Percentiles rank a stretch among this genome's conserved stretches.
Evolutionary conservation across 2,329 filamentous ascomycete species (phyloP).

Genomic region (Colletotrichum orchidophilum): DNA sequence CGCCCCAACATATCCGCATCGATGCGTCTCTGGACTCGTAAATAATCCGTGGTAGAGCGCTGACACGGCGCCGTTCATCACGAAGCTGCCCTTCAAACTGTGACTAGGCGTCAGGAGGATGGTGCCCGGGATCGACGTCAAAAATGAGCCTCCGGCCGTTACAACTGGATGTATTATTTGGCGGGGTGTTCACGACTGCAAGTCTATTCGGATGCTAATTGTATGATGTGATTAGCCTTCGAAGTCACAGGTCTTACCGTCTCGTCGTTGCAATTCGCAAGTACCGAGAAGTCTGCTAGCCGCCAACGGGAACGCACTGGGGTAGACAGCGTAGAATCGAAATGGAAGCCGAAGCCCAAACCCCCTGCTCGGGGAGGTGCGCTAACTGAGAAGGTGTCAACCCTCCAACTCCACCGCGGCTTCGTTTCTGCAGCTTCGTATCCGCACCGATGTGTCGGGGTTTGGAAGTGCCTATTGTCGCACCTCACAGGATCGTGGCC

Average conservation of each 20-base stretch:
- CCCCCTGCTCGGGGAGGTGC: conserved; percentile 10
- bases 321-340: conserved; percentile 13
- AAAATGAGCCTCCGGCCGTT: background rate
- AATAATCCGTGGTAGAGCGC: background rate
- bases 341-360: conserved; percentile 3
- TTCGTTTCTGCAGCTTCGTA: conserved; percentile 28
- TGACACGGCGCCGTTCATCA: background rate
- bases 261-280: background rate
- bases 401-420: conserved; percentile 12
- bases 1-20: conserved; percentile 1
- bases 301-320: conserved; percentile 1
- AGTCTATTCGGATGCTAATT: background rate
- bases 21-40: background rate
- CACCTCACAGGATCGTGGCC: background rate
- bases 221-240: too few species aligned
- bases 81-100: background rate
- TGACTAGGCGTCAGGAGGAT: background rate
- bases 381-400: conserved; percentile 2
- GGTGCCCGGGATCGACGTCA: background rate
- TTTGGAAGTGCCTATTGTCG: conserved; percentile 1
- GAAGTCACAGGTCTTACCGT: too few species aligned
- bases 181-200: background rate
- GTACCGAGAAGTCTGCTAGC: conserved; percentile 3
- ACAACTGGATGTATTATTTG: conserved; percentile 17
- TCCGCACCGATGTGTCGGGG: conserved; percentile 22